These are phyloP conservation scores for Wickerhamiella slavikovae DNA, from an alignment of 805 yeast species.

Conservation along the genomic window DNA sequence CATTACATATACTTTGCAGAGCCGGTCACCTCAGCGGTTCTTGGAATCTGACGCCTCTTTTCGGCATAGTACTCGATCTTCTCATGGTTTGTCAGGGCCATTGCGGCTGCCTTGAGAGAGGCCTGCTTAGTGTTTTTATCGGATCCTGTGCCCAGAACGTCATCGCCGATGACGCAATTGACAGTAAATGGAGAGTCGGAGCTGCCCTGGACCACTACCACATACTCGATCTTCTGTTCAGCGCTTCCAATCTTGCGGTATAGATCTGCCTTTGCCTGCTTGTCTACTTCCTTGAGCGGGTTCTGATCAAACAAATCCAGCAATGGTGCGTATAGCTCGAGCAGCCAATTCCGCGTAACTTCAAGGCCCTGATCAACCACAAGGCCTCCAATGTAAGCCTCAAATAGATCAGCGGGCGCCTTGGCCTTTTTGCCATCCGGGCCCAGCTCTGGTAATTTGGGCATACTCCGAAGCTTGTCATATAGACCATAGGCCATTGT, in stretches of 20 bases:
- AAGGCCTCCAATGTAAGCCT: constrained; percentile 83
- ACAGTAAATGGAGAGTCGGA: constrained; percentile 31
- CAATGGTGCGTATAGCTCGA: constrained; percentile 15
- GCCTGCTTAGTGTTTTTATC: constrained; percentile 60
- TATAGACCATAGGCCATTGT: constrained; percentile 42
- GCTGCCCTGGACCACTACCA: constrained; percentile 26
- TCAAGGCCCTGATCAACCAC: constrained; percentile 14
- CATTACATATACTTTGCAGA: background rate
- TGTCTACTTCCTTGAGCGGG: constrained; percentile 19
- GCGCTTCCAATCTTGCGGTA: constrained; percentile 61
- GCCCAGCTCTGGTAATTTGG: background rate
- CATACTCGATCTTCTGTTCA: constrained; percentile 38
- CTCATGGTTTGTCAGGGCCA: constrained; percentile 38
- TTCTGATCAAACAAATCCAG: constrained; percentile 13
- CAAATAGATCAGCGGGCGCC: constrained; percentile 72
- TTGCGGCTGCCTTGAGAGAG: constrained; percentile 69
- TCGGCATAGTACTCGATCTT: constrained; percentile 44
- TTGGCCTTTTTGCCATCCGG: constrained; percentile 22
- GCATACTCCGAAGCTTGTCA: constrained; percentile 2
- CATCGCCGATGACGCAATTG: constrained; percentile 42
- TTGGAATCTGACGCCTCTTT: background rate
- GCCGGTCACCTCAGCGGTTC: background rate
- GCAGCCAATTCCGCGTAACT: constrained; percentile 16
- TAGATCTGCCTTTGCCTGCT: constrained; percentile 55
- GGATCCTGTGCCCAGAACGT: constrained; percentile 46